Evolutionary conservation across 2,329 filamentous ascomycete species (phyloP).

Genomic region (Exophiala dermatitidis): DNA sequence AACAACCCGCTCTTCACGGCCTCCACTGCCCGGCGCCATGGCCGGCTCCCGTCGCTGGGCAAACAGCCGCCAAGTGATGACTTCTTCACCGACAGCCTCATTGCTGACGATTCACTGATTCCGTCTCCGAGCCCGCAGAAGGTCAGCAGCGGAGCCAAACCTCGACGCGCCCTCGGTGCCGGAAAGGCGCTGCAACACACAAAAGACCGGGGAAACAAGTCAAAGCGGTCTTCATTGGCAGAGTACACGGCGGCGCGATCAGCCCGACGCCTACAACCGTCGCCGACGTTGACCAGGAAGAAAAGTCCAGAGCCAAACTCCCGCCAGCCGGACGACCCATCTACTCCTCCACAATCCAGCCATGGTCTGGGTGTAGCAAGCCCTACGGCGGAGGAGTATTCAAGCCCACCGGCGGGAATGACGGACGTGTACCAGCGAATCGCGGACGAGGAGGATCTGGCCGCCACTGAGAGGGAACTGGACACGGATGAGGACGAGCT

Average conservation of each 20-base stretch:
- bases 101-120: slow-evolving; percentile 23
- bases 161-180: slow-evolving; percentile 32
- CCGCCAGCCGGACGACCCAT: slow-evolving; percentile 14
- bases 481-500: slow-evolving; percentile 30
- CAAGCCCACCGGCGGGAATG: slow-evolving; percentile 34
- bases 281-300: slow-evolving; percentile 21
- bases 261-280: slow-evolving; percentile 15
- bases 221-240: slow-evolving; percentile 8
- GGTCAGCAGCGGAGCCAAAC: slow-evolving; percentile 12
- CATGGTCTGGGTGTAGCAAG: slow-evolving; percentile 26
- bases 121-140: slow-evolving; percentile 21
- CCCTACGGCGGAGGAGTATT: slow-evolving; percentile 30
- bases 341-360: slow-evolving; percentile 24
- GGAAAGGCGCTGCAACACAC: slow-evolving; percentile 37
- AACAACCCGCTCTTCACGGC: slow-evolving; percentile 20
- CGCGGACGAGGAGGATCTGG: slow-evolving; percentile 34
- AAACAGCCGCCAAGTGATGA: slow-evolving; percentile 20
- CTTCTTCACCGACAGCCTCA: slow-evolving; percentile 28
- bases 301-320: slow-evolving; percentile 29
- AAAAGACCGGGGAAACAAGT: slow-evolving; percentile 33
- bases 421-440: slow-evolving; percentile 37
- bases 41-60: slow-evolving; percentile 3
- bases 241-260: slow-evolving; percentile 19
- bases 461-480: slow-evolving; percentile 30
- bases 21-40: slow-evolving; percentile 13